Conservation (phyloP, 139 green algal genomes). For the Micractinium conductrix region DNA sequence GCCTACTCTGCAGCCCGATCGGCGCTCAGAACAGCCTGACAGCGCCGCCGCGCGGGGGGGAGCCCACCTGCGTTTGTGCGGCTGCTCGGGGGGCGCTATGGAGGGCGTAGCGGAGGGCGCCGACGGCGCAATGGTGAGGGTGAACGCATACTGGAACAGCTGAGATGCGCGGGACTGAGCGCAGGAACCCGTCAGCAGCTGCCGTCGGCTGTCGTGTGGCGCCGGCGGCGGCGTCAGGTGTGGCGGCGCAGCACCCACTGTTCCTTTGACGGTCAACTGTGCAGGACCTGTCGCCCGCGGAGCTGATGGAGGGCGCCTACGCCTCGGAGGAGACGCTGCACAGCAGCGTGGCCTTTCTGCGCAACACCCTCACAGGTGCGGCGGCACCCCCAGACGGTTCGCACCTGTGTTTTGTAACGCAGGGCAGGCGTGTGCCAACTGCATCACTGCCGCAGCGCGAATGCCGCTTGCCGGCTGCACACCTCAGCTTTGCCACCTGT, state of each 20-base stretch:
- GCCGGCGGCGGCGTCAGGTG: not conserved
- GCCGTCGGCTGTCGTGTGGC: constrained; percentile 10
- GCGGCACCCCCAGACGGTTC: too few relatives aligned
- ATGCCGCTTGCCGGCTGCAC: not conserved
- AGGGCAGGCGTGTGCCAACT: too few relatives aligned
- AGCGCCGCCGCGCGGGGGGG: too few relatives aligned
- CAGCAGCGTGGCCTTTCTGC: constrained; percentile 37
- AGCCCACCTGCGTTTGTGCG: too few relatives aligned
- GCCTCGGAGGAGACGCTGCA: constrained; percentile 30
- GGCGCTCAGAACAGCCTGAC: too few relatives aligned
- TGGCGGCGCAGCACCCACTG: not conserved
- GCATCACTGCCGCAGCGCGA: too few relatives aligned
- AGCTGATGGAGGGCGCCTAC: constrained; percentile 27
- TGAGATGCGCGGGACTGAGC: too few relatives aligned
- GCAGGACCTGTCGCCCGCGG: not conserved
- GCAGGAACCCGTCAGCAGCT: too few relatives aligned
- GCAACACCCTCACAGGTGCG: constrained; percentile 44
- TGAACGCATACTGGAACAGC: too few relatives aligned
- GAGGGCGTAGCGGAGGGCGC: not conserved
- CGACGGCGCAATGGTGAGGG: not conserved
- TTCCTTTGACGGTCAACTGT: too few relatives aligned
- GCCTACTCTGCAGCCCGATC: too few relatives aligned
- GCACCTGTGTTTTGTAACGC: too few relatives aligned
- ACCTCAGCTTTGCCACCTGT: not conserved
- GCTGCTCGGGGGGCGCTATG: not conserved